Conservation (phyloP, 2,329 filamentous ascomycete genomes). For the Drechslerella coelobrocha region DNA sequence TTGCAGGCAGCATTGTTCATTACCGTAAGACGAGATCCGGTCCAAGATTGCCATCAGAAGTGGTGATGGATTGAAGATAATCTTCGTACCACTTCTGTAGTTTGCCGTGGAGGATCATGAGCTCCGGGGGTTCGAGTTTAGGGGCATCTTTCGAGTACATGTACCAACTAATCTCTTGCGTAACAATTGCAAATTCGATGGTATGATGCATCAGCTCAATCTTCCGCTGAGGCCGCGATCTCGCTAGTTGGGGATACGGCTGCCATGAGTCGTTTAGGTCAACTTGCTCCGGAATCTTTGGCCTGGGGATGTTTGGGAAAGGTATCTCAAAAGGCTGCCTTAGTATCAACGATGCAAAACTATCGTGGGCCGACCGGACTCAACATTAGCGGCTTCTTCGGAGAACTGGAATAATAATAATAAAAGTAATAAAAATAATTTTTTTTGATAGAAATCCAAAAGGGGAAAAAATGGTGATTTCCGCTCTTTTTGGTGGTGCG, state of each 20-base stretch:
- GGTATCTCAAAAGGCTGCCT: slow-evolving; percentile 20
- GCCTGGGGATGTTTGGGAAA: slow-evolving; percentile 31
- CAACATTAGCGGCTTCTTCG: background rate
- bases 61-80: slow-evolving; percentile 18
- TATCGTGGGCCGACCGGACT: slow-evolving; percentile 10
- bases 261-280: slow-evolving; percentile 39
- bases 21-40: slow-evolving; percentile 31
- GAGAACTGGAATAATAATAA: background rate
- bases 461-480: too few species aligned
- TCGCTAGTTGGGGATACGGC: slow-evolving; percentile 38
- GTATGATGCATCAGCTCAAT: slow-evolving; percentile 20
- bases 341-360: slow-evolving; percentile 31
- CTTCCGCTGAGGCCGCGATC: slow-evolving; percentile 17
- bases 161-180: slow-evolving; percentile 21
- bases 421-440: too few species aligned
- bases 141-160: slow-evolving; percentile 23
- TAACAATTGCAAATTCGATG: slow-evolving; percentile 22
- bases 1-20: background rate
- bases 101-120: slow-evolving; percentile 26
- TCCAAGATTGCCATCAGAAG: slow-evolving; percentile 13
- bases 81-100: slow-evolving; percentile 19
- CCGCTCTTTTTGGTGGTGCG: too few species aligned
- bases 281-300: slow-evolving; percentile 26
- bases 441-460: too few species aligned
- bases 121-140: slow-evolving; percentile 1